These are phyloP conservation scores for Viridothelium virens DNA, from an alignment of 495 filamentous ascomycete species.

Conservation along the genomic window DNA sequence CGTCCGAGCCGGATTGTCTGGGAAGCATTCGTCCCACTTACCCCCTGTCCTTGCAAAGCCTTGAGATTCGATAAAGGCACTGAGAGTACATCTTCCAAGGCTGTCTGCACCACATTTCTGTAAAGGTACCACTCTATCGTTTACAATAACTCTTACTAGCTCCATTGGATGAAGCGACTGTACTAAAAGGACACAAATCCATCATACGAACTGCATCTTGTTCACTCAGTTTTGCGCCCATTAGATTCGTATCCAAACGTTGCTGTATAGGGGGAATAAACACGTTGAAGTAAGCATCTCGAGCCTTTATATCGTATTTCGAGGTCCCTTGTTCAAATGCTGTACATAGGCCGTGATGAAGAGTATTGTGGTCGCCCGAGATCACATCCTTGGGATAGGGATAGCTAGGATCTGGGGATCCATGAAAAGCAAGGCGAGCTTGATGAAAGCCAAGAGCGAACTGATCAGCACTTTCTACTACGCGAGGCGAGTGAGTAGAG, in stretches of 20 bases:
- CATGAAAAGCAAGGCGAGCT: conserved; percentile 34
- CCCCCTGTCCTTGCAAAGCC: conserved; percentile 61
- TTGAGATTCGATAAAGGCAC: conserved; percentile 60
- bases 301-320: conserved; percentile 39
- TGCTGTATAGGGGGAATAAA: conserved; percentile 40
- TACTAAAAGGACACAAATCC: conserved; percentile 75
- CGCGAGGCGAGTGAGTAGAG: conserved; percentile 57
- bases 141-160: conserved; percentile 64
- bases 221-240: conserved; percentile 35
- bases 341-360: conserved; percentile 62
- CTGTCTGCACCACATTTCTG: conserved; percentile 57
- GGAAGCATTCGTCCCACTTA: conserved; percentile 45
- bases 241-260: background rate
- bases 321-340: conserved; percentile 48
- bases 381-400: conserved; percentile 57
- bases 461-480: conserved; percentile 61
- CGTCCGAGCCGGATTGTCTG: no score
- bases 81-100: conserved; percentile 55
- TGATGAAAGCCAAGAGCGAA: conserved; percentile 62
- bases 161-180: conserved; percentile 45
- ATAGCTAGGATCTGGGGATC: conserved; percentile 23
- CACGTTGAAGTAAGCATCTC: conserved; percentile 50
- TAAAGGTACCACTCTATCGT: conserved; percentile 66
- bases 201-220: conserved; percentile 57
- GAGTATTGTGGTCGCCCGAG: conserved; percentile 68